phyloP scores from a whole-genome alignment of 345 rosid genomes.

The Populus tremula region DNA sequence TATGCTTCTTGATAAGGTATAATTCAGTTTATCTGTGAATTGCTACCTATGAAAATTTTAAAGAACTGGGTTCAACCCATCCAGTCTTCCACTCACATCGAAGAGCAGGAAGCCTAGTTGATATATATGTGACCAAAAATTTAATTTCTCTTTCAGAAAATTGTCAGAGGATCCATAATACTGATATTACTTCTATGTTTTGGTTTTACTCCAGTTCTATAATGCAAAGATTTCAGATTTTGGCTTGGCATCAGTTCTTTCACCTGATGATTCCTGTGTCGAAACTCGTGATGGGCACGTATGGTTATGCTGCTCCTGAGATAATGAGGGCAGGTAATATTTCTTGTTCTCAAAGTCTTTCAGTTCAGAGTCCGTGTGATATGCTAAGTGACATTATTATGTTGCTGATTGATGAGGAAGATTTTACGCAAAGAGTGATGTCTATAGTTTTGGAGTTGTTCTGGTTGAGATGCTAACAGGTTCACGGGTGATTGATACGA shows the following conservation, averaged over 20 bases:
- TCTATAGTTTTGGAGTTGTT: slow-evolving; percentile 16
- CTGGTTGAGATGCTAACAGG: slow-evolving; percentile 18
- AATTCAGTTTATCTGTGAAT: no score
- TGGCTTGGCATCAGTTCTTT: background rate
- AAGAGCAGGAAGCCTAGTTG: no score
- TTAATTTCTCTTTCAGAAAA: no score
- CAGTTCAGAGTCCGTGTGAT: background rate
- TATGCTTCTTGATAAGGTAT: slow-evolving; percentile 10
- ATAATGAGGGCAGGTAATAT: background rate
- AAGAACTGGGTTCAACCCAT: no score
- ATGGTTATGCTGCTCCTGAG: slow-evolving; percentile 12
- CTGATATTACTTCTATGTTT: no score
- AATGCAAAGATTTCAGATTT: no score
- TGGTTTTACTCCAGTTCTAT: no score
- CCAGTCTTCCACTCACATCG: no score
- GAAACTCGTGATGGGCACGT: background rate
- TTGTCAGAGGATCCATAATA: background rate
- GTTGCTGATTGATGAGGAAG: background rate
- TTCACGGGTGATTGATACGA: background rate
- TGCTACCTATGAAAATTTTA: no score
- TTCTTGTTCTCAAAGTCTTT: no score
- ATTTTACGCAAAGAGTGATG: slow-evolving; percentile 9
- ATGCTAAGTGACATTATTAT: background rate
- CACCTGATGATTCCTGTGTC: background rate
- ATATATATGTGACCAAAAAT: no score